Evolutionary conservation across 1,139 yeast genomes (phyloP).

Genomic region (Pichia sp.): DNA sequence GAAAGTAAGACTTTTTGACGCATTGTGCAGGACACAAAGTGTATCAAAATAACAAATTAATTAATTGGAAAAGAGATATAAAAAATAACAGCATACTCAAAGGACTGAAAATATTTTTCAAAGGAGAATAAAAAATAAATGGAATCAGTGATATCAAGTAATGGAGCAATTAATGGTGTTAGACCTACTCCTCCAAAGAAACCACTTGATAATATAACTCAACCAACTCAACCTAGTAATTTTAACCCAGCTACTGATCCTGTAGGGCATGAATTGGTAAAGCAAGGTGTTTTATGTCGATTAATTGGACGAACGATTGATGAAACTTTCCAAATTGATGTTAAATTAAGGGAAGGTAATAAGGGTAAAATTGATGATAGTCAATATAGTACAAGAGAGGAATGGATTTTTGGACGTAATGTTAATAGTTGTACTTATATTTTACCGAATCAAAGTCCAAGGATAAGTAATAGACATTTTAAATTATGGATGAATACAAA

Average conservation of each 20-base stretch:
- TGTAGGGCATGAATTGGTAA: constrained; percentile 31
- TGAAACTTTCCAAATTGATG: constrained; percentile 25
- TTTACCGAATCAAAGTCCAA: constrained; percentile 50
- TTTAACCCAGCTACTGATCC: constrained; percentile 32
- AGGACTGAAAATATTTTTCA: too few species aligned
- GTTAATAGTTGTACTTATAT: constrained; percentile 50
- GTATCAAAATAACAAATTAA: too few species aligned
- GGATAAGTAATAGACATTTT: constrained; percentile 77
- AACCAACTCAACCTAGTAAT: constrained; percentile 55
- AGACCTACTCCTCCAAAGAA: too few species aligned
- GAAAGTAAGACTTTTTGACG: too few species aligned
- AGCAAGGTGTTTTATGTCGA: constrained; percentile 40
- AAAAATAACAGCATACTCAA: too few species aligned
- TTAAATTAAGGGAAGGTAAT: constrained; percentile 24
- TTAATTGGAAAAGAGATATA: too few species aligned
- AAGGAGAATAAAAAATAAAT: too few species aligned
- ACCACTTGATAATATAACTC: constrained; percentile 38
- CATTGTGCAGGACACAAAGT: too few species aligned
- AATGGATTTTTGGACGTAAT: constrained; percentile 79
- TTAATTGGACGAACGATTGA: constrained; percentile 51
- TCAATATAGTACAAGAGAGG: constrained; percentile 34
- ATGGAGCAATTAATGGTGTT: too few species aligned
- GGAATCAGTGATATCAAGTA: background rate
- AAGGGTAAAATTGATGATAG: constrained; percentile 22
- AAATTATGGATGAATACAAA: constrained; percentile 48